These are phyloP conservation scores for Gracilaria domingensis DNA, from an alignment of 23 red algal species.

Conservation along the genomic window DNA sequence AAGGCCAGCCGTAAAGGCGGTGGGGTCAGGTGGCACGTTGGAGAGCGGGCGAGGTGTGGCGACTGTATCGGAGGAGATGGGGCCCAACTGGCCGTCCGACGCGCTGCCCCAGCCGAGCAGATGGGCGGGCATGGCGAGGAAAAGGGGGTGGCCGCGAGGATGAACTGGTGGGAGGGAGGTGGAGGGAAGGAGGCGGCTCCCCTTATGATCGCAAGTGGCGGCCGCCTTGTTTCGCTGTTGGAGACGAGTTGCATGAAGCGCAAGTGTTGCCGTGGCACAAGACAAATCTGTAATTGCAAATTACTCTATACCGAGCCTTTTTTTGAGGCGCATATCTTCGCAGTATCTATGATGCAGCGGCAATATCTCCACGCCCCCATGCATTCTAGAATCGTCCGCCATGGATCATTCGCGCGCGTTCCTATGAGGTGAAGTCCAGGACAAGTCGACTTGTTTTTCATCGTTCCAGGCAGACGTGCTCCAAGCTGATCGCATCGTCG, in stretches of 20 bases:
- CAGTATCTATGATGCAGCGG: too few relatives aligned
- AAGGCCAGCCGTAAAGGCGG: slow-evolving; percentile 43
- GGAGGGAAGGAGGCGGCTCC: not conserved
- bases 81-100: slow-evolving; percentile 60
- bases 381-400: too few relatives aligned
- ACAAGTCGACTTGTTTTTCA: too few relatives aligned
- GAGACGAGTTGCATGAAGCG: not conserved
- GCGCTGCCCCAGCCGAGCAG: slow-evolving; percentile 66
- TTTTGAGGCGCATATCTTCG: too few relatives aligned
- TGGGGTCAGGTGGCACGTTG: slow-evolving; percentile 22
- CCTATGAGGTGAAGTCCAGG: too few relatives aligned
- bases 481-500: too few relatives aligned
- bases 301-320: not conserved
- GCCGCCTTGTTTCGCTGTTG: not conserved
- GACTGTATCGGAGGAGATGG: slow-evolving; percentile 29
- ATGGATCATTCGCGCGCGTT: too few relatives aligned
- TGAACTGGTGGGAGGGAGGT: not conserved
- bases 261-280: not conserved
- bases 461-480: too few relatives aligned
- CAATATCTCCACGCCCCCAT: too few relatives aligned
- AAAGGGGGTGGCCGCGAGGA: not conserved
- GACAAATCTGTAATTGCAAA: not conserved
- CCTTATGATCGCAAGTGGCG: not conserved
- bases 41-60: slow-evolving; percentile 40
- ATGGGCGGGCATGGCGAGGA: slow-evolving; percentile 32